These are phyloP conservation scores for Didymella lethalis DNA, from an alignment of 2,329 filamentous ascomycete genomes.

Conservation along the genomic window DNA sequence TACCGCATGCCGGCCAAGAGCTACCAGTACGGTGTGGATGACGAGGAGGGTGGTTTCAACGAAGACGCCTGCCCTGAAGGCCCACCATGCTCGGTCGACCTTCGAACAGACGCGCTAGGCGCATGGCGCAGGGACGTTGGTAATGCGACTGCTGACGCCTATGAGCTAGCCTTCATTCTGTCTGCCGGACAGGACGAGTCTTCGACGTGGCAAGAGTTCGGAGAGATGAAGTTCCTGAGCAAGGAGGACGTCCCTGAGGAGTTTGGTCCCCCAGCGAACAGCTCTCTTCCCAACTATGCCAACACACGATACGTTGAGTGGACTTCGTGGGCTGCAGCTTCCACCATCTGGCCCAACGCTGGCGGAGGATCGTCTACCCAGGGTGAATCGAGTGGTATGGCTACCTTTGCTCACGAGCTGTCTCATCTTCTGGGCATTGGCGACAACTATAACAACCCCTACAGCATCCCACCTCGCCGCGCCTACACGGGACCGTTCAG, in stretches of 20 bases:
- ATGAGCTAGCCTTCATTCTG: constrained; percentile 63
- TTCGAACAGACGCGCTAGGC: constrained; percentile 59
- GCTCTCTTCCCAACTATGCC: constrained; percentile 56
- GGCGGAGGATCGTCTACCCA: constrained; percentile 62
- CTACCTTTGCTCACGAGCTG: constrained; percentile 63
- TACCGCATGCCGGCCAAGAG: constrained; percentile 59
- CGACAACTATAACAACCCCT: constrained; percentile 66
- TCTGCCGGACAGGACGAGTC: constrained; percentile 65
- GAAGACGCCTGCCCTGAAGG: constrained; percentile 57
- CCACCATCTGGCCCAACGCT: constrained; percentile 63
- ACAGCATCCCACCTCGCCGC: constrained; percentile 55
- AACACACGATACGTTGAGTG: constrained; percentile 62
- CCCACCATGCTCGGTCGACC: constrained; percentile 56
- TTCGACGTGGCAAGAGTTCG: constrained; percentile 65
- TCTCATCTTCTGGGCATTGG: constrained; percentile 61
- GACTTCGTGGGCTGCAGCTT: constrained; percentile 62
- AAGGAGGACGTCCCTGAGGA: constrained; percentile 59
- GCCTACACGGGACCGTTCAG: constrained; percentile 62
- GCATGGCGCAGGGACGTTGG: constrained; percentile 63
- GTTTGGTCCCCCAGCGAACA: constrained; percentile 59
- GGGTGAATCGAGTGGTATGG: constrained; percentile 62
- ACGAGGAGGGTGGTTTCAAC: constrained; percentile 56
- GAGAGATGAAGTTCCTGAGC: constrained; percentile 61
- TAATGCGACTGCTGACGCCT: constrained; percentile 57
- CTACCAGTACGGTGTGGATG: constrained; percentile 62